phyloP scores from a whole-genome alignment of 169 alveolate species.

The Blepharisma undulans region DNA sequence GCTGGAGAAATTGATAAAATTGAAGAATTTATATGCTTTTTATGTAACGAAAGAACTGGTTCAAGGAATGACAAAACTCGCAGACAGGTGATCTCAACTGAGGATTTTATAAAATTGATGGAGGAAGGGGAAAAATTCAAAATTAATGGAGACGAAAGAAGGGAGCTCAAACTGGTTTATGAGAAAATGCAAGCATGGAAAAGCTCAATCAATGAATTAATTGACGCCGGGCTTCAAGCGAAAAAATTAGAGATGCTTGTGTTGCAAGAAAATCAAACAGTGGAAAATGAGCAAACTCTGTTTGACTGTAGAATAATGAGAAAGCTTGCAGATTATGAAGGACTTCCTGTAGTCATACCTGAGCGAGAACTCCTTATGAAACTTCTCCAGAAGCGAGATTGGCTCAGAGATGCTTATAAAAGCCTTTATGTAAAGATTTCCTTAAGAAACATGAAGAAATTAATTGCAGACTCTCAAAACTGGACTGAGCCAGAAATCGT shows the following conservation, averaged over 20 bases:
- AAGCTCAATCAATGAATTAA: not conserved
- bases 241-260: not conserved
- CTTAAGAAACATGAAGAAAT: not conserved
- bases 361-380: not conserved
- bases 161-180: not conserved
- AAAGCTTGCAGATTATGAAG: constrained; percentile 31
- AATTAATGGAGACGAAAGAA: not conserved
- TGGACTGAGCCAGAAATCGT: not conserved
- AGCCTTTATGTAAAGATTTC: not conserved
- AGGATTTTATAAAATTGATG: not conserved
- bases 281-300: not conserved
- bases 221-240: not conserved
- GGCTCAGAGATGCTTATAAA: constrained; percentile 35
- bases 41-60: constrained; percentile 29
- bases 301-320: not conserved
- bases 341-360: constrained; percentile 12
- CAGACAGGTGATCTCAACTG: not conserved
- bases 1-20: not conserved
- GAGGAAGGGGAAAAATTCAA: not conserved
- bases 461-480: not conserved
- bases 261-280: not conserved
- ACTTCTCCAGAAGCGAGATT: constrained; percentile 22
- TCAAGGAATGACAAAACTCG: not conserved
- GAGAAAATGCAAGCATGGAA: constrained; percentile 11
- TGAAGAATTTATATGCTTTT: constrained; percentile 19